Evolutionary conservation across 1,139 yeast species (phyloP).

Genomic region (Blastobotrys elegans): DNA sequence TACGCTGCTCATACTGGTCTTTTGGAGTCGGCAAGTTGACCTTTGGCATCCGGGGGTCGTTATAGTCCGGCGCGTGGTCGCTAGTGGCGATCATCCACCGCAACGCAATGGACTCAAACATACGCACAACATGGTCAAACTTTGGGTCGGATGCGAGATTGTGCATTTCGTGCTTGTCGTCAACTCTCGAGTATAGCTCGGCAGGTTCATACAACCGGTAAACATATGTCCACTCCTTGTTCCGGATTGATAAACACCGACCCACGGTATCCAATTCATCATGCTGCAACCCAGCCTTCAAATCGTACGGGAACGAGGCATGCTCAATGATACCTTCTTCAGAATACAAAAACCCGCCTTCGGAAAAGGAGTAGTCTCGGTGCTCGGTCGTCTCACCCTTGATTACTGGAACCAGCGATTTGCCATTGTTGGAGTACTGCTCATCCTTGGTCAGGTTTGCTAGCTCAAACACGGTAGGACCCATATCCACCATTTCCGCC

Average conservation of each 20-base stretch:
- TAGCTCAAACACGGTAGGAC: slow-evolving; percentile 1
- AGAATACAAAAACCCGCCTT: slow-evolving; percentile 2
- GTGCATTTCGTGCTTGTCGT: background rate
- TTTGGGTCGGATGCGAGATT: background rate
- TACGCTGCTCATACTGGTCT: background rate
- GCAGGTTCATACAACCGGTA: background rate
- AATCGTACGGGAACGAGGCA: background rate
- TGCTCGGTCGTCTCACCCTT: background rate
- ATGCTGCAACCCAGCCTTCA: slow-evolving; percentile 1
- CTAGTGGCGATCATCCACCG: slow-evolving; percentile 1
- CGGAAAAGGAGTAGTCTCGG: slow-evolving; percentile 3
- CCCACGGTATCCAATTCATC: background rate
- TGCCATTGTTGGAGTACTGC: too few relatives aligned
- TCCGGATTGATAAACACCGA: background rate
- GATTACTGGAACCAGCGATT: background rate
- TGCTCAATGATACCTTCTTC: background rate
- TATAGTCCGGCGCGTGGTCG: background rate
- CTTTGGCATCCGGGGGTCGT: background rate
- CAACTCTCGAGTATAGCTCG: background rate
- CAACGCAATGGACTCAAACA: background rate
- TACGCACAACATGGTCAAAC: background rate
- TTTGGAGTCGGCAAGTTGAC: background rate
- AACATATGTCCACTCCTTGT: background rate
- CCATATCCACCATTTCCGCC: slow-evolving; percentile 4
- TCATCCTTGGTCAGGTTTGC: too few relatives aligned